Percentiles rank a stretch among this genome's conserved stretches.
phyloP scores from a whole-genome alignment of 495 filamentous ascomycete genomes.

The Xylona heveae region DNA sequence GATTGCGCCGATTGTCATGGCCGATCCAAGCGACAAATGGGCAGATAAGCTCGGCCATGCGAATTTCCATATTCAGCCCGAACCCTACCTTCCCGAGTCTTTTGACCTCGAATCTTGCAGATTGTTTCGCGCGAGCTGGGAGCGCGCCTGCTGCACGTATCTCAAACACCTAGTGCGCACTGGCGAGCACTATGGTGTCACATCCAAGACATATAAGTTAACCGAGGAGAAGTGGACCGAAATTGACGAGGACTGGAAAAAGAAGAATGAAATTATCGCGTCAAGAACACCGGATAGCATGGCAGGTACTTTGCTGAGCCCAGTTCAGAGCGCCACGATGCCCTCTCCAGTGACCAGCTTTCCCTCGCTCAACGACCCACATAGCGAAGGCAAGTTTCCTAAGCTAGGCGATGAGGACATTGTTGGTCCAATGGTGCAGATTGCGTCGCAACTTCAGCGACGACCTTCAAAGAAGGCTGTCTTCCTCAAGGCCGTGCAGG shows the following conservation, averaged over 20 bases:
- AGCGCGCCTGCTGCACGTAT: slow-evolving; percentile 58
- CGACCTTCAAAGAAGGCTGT: slow-evolving; percentile 16
- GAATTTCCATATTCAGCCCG: slow-evolving; percentile 74
- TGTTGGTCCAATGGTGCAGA: slow-evolving; percentile 73
- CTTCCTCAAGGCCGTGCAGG: slow-evolving; percentile 18
- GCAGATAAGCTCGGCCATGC: slow-evolving; percentile 68
- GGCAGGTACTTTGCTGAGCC: neutral
- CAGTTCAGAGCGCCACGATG: slow-evolving; percentile 11
- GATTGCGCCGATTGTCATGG: slow-evolving; percentile 36
- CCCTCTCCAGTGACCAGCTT: slow-evolving; percentile 26
- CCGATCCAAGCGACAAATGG: slow-evolving; percentile 57
- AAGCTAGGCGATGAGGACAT: slow-evolving; percentile 76
- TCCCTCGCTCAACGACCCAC: slow-evolving; percentile 35
- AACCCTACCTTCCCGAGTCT: slow-evolving; percentile 48
- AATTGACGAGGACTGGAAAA: slow-evolving; percentile 49
- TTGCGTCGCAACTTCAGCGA: slow-evolving; percentile 17
- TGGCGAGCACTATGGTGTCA: slow-evolving; percentile 67
- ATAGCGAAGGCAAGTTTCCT: slow-evolving; percentile 64
- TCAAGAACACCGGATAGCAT: slow-evolving; percentile 4
- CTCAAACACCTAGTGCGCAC: slow-evolving; percentile 67
- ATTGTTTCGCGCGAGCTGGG: slow-evolving; percentile 56
- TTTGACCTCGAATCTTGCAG: slow-evolving; percentile 39
- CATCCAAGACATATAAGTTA: slow-evolving; percentile 60
- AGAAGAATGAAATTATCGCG: slow-evolving; percentile 35
- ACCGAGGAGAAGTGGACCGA: slow-evolving; percentile 73